Evolutionary conservation across 2,329 filamentous ascomycete genomes (phyloP), one percentile per base, ranked within the genome.

Genomic region (Bipolaris cookei): DNA sequence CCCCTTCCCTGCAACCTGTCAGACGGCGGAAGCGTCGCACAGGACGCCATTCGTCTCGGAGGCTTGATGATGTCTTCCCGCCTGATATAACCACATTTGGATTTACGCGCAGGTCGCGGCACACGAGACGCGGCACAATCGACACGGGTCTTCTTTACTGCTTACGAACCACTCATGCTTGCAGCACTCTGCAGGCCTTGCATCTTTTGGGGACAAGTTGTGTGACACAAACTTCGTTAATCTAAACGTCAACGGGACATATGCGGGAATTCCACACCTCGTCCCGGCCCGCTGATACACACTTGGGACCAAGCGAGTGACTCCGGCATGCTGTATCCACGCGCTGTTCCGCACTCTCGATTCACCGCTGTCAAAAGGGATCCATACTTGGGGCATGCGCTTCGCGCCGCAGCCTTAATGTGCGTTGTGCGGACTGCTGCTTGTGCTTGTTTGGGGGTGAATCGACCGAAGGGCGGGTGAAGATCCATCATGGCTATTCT

Each of bases 261-360:
- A 65, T 56, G 61, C 63, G 62, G 65, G 60, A 63, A 62, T 65
- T 69, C 63, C 55, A 70, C 63, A 58, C 51, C 61, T 66, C 73
- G 73, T 72, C 65, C 73, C 73, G 73, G 64, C 62, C 73, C 72
- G 69, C 66, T 60, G 54, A 68, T 66, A 71, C 67, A 71, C 67
- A 72, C 63, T 54, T 67, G 61, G 57, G 66, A 64, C 56, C 46
- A 50, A 53, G 42, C 44, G 47, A 49, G 62, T 66, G 62, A 59
- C 60, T 56, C 64, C 59, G 61, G 65, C 35, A 49, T 44, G 39
- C 18, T 43, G 41, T 43, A 53, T 48, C 56, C 56, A 61, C 61
- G 59, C 55, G 51, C 53, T 57, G 50, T 54, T 59, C 55, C 55
- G 44, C 49, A 42, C 37, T 21, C n/a, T 42, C 46, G 54, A 53